Evolutionary conservation across 495 filamentous ascomycete genomes (phyloP).

Genomic region (Podospora fimiseda): DNA sequence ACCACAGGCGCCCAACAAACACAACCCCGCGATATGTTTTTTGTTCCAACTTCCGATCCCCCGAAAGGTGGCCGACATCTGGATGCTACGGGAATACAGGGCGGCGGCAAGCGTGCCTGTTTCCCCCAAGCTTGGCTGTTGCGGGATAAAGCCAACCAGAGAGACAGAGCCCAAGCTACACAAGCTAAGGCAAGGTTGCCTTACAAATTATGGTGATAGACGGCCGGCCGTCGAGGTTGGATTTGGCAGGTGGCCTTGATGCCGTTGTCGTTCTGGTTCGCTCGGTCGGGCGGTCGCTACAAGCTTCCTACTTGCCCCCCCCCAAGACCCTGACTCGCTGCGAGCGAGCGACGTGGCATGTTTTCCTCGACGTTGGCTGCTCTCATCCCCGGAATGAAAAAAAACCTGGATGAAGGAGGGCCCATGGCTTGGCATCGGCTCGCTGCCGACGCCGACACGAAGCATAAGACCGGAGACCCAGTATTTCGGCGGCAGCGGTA

Average conservation of each 20-base stretch:
- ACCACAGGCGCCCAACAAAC: no score
- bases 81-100: no score
- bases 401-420: neutral
- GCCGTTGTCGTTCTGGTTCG: conserved; percentile 9
- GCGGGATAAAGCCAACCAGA: neutral
- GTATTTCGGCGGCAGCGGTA: neutral
- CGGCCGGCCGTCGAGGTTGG: conserved; percentile 16
- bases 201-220: no score
- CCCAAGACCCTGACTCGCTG: conserved; percentile 23
- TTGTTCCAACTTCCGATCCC: neutral
- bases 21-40: neutral
- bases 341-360: conserved; percentile 25
- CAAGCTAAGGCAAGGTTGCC: no score
- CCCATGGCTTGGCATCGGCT: conserved; percentile 6
- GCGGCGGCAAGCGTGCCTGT: neutral
- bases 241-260: conserved; percentile 23
- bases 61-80: no score
- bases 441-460: neutral
- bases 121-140: neutral
- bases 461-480: neutral
- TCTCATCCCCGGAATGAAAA: neutral
- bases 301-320: neutral
- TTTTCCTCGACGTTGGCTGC: conserved; percentile 10
- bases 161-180: neutral
- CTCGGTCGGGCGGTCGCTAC: neutral